These are phyloP conservation scores for Catunica adiposa DNA, from an alignment of 2,329 filamentous ascomycete species.

Conservation along the genomic window DNA sequence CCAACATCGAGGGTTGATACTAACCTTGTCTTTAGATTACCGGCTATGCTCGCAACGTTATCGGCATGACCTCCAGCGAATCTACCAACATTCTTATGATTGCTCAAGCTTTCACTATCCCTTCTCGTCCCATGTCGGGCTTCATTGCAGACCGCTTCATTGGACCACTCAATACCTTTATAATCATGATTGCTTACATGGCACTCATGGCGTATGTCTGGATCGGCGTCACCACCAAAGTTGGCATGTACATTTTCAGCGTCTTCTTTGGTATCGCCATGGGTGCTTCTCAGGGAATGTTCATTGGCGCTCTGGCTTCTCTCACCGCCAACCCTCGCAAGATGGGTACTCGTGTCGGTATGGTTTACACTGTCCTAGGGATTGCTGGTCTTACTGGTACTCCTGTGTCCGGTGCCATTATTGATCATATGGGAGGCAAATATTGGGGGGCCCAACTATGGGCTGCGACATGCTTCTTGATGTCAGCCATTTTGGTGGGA, in stretches of 20 bases:
- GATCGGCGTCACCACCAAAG: constrained; percentile 30
- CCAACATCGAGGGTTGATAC: neutral
- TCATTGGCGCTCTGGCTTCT: constrained; percentile 26
- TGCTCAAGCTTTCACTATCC: constrained; percentile 38
- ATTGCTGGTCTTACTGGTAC: constrained; percentile 30
- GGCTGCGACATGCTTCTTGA: constrained; percentile 27
- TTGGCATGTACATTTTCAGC: constrained; percentile 29
- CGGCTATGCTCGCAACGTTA: constrained; percentile 26
- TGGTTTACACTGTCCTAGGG: constrained; percentile 27
- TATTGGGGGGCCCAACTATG: constrained; percentile 32
- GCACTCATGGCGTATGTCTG: constrained; percentile 37
- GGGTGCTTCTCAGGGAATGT: constrained; percentile 28
- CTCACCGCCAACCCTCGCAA: constrained; percentile 27
- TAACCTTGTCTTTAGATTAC: constrained; percentile 24
- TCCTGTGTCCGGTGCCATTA: constrained; percentile 29
- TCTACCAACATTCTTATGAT: constrained; percentile 40
- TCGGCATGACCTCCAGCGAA: constrained; percentile 30
- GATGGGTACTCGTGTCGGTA: constrained; percentile 30
- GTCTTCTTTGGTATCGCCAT: constrained; percentile 29
- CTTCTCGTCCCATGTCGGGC: constrained; percentile 35
- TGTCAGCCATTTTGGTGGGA: constrained; percentile 21
- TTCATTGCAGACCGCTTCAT: constrained; percentile 34
- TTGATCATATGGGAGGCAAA: constrained; percentile 24
- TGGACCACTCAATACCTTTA: constrained; percentile 39
- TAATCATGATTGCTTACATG: constrained; percentile 29